These are phyloP conservation scores for Carex sylvatica DNA, from an alignment of 202 grass and related monocot species.

Conservation along the genomic window DNA sequence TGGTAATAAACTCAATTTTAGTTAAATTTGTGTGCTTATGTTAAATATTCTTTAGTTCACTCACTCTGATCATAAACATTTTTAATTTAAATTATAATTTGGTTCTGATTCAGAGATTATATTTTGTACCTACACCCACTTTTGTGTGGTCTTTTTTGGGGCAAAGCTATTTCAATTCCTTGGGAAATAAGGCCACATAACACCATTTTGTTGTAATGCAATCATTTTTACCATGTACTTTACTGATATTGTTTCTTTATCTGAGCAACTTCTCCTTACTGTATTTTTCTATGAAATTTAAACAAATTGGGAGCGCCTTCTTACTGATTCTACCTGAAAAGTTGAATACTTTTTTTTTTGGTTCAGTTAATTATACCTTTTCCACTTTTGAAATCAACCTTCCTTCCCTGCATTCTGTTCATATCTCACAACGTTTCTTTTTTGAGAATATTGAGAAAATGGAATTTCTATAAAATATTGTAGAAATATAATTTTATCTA, in stretches of 20 bases:
- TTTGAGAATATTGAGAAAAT: neutral
- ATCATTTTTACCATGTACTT: conserved; percentile 9
- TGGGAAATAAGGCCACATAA: neutral
- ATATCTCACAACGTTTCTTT: neutral
- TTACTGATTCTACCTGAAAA: neutral
- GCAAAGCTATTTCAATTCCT: neutral
- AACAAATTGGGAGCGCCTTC: neutral
- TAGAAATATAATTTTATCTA: conserved; percentile 2
- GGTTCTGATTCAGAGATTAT: conserved; percentile 34
- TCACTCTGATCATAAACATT: neutral
- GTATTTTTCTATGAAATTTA: neutral
- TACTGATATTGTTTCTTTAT: neutral
- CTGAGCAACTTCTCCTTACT: neutral
- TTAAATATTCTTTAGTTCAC: conserved; percentile 19
- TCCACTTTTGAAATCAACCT: conserved; percentile 2
- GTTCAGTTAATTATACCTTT: conserved; percentile 16
- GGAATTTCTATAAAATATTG: neutral
- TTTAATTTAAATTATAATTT: conserved; percentile 16
- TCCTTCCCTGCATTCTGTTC: conserved; percentile 20
- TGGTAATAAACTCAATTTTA: neutral
- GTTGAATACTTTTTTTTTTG: neutral
- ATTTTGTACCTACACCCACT: conserved; percentile 9
- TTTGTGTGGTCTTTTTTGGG: conserved; percentile 21
- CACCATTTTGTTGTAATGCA: conserved; percentile 8
- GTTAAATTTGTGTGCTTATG: neutral